These are phyloP conservation scores for Suillus ampliporus DNA, from an alignment of 768 basidiomycete species.

Conservation along the genomic window DNA sequence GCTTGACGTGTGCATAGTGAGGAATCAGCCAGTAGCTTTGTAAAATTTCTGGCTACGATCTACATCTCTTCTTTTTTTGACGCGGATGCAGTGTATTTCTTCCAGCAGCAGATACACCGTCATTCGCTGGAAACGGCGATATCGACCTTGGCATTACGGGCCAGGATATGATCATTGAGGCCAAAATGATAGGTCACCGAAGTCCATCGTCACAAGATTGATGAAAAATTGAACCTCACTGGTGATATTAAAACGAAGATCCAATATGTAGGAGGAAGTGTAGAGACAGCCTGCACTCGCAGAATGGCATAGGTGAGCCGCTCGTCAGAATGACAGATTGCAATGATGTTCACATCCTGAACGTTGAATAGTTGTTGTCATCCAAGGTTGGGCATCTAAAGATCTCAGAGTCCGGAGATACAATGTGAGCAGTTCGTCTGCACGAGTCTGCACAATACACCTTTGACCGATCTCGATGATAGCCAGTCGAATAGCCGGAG, in stretches of 20 bases:
- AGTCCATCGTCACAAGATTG: constrained; percentile 67
- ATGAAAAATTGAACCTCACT: constrained; percentile 54
- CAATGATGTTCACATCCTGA: constrained; percentile 12
- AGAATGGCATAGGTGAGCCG: constrained; percentile 90
- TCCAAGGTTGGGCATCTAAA: background rate
- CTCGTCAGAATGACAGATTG: constrained; percentile 2
- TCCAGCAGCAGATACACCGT: constrained; percentile 95
- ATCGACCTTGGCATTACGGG: constrained; percentile 97
- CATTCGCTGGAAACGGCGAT: constrained; percentile 96
- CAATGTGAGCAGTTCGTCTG: constrained; percentile 97
- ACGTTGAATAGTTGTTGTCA: constrained; percentile 71
- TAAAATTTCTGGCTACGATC: constrained; percentile 42
- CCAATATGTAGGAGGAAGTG: constrained; percentile 96
- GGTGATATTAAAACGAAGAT: constrained; percentile 74
- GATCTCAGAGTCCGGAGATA: constrained; percentile 90
- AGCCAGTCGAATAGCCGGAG: constrained; percentile 88
- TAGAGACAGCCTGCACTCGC: constrained; percentile 95
- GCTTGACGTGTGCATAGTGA: constrained; percentile 90
- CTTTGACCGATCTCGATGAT: constrained; percentile 74
- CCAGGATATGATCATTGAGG: constrained; percentile 94
- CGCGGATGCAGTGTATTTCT: constrained; percentile 79
- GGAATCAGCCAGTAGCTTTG: constrained; percentile 95
- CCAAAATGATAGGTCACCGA: constrained; percentile 82
- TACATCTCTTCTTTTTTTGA: background rate
- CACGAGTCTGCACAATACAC: constrained; percentile 53